phyloP scores from a whole-genome alignment of 208 protist genomes.

The Trypanosoma avium region DNA sequence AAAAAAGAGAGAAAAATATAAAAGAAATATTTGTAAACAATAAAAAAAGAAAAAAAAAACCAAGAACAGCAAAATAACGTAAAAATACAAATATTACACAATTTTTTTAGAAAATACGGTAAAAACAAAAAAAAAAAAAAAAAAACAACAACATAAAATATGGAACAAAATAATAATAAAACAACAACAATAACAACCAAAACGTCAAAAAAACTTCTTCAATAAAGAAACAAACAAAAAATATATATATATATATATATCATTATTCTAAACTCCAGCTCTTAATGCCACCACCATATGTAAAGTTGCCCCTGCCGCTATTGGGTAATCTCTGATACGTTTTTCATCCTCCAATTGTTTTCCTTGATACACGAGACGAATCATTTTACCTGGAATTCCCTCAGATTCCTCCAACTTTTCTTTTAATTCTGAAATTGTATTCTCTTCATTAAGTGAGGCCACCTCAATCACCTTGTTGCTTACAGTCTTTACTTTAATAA shows the following conservation, averaged over 20 bases:
- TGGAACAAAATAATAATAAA: background rate
- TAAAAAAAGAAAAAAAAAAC: background rate
- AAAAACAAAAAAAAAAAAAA: background rate
- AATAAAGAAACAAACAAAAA: conserved; percentile 3
- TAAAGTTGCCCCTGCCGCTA: conserved; percentile 65
- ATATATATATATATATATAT: conserved; percentile 1
- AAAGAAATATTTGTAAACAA: background rate
- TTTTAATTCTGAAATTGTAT: conserved; percentile 81
- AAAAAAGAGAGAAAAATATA: background rate
- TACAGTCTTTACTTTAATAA: conserved; percentile 72
- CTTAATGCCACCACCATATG: conserved; percentile 81
- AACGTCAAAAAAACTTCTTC: background rate
- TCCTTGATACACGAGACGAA: conserved; percentile 79
- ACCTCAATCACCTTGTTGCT: conserved; percentile 72
- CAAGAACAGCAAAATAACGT: no score
- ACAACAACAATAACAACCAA: background rate
- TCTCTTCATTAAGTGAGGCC: conserved; percentile 65
- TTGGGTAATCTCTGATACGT: conserved; percentile 58
- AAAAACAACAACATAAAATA: background rate
- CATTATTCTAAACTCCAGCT: conserved; percentile 31
- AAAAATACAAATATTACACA: no score
- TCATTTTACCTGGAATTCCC: conserved; percentile 79
- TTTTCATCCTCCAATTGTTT: conserved; percentile 63
- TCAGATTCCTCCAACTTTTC: conserved; percentile 77
- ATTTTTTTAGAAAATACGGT: no score